phyloP scores from a whole-genome alignment of 108 stramenopile genomes.

The Aurantiochytrium sp. region DNA sequence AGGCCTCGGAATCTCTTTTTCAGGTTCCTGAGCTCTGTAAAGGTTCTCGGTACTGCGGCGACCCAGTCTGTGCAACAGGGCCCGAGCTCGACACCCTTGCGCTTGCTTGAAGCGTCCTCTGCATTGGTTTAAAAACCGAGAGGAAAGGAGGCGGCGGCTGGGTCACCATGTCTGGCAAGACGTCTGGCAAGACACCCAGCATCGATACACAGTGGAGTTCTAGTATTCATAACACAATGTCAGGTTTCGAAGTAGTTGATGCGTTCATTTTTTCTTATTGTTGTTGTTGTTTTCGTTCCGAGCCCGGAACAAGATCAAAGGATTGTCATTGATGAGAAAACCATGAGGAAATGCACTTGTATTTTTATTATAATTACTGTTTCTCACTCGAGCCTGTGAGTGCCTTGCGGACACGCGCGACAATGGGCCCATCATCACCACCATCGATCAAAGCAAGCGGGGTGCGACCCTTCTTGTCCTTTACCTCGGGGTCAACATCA shows the following conservation, averaged over 20 bases:
- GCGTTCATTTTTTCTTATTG: no score
- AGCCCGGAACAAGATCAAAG: no score
- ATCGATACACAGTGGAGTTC: no score
- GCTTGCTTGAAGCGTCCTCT: no score
- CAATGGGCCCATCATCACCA: background rate
- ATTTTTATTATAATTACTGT: background rate
- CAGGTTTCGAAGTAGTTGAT: no score
- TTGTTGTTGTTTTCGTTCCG: no score
- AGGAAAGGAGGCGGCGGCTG: no score
- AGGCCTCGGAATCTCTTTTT: background rate
- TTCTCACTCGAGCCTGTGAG: background rate
- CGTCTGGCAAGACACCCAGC: no score
- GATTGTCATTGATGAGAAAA: no score
- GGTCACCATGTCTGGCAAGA: no score
- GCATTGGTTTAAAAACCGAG: no score
- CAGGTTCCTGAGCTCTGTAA: background rate
- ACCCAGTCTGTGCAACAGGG: background rate
- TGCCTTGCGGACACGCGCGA: background rate
- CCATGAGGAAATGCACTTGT: background rate
- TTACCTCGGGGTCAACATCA: background rate
- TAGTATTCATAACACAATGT: no score
- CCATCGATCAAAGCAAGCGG: background rate
- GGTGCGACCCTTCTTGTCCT: constrained; percentile 31
- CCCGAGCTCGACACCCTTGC: background rate
- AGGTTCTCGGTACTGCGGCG: background rate